Evolutionary conservation across 192 early-diverging fungal genomes (phyloP).

Genomic region (Tieghemiomyces parasiticus): DNA sequence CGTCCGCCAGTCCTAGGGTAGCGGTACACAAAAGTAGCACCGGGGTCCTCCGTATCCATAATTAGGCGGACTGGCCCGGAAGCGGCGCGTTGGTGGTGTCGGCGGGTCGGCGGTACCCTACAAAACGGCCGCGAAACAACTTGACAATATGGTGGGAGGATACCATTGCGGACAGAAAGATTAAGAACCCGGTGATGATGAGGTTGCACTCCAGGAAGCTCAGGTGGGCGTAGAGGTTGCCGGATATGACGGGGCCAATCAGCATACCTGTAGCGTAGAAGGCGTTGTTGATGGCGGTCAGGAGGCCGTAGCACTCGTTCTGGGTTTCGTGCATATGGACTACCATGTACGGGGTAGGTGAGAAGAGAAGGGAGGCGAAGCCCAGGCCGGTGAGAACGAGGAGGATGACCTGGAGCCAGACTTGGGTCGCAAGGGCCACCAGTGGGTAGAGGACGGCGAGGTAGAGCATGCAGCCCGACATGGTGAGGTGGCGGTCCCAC

Average conservation of each 20-base stretch:
- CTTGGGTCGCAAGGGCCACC: not conserved
- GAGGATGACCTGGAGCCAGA: not conserved
- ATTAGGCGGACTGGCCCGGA: too few relatives aligned
- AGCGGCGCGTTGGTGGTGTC: too few relatives aligned
- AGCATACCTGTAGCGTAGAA: slow-evolving; percentile 1
- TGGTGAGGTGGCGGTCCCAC: not conserved
- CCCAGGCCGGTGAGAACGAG: slow-evolving; percentile 3
- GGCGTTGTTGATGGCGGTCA: slow-evolving; percentile 3
- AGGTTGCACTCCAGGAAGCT: not conserved
- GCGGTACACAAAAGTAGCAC: too few relatives aligned
- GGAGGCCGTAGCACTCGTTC: not conserved
- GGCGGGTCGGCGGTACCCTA: not conserved
- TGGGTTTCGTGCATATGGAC: not conserved
- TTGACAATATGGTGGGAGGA: not conserved
- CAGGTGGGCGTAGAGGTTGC: not conserved
- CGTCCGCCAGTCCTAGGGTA: too few relatives aligned
- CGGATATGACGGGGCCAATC: slow-evolving; percentile 1
- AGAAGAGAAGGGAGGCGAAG: not conserved
- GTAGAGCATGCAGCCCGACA: not conserved
- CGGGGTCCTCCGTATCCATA: too few relatives aligned
- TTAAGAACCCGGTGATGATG: not conserved
- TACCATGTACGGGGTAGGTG: slow-evolving; percentile 1
- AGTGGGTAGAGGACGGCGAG: not conserved
- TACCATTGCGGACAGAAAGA: not conserved
- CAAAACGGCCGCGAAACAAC: not conserved